Percentiles rank a stretch among this genome's conserved stretches.
These are phyloP conservation scores for Knoxdaviesia capensis DNA, from an alignment of 2,329 filamentous ascomycete genomes.

Conservation along the genomic window DNA sequence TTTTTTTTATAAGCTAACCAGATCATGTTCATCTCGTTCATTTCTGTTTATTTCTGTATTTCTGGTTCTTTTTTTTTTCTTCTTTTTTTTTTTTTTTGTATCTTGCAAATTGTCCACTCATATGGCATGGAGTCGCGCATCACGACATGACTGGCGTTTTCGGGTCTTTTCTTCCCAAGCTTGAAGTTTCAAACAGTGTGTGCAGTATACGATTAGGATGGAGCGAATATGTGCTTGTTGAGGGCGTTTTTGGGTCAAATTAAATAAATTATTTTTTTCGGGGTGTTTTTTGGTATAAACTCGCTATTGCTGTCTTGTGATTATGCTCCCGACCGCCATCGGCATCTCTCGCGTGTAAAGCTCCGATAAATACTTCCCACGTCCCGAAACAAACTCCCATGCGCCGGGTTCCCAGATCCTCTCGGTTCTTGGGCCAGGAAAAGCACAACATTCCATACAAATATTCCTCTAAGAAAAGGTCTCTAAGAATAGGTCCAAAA, in stretches of 20 bases:
- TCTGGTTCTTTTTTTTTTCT: neutral
- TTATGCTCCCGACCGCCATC: too few species aligned
- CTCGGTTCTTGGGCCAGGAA: neutral
- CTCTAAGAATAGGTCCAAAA: too few species aligned
- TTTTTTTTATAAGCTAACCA: neutral
- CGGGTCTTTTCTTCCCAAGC: too few species aligned
- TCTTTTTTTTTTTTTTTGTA: neutral
- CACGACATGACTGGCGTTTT: too few species aligned
- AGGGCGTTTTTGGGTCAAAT: too few species aligned
- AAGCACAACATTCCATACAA: neutral
- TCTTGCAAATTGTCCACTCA: neutral
- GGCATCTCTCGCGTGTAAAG: neutral
- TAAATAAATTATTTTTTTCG: too few species aligned
- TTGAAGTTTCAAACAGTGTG: too few species aligned
- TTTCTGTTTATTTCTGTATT: neutral
- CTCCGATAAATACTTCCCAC: neutral
- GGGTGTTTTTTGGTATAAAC: too few species aligned
- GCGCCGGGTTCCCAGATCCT: neutral
- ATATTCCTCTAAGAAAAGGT: neutral
- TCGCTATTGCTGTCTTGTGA: too few species aligned
- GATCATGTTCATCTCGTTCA: constrained; percentile 3
- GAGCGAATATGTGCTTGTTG: too few species aligned
- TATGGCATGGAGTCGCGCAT: too few species aligned
- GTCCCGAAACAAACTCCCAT: neutral
- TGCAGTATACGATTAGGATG: too few species aligned